Base-by-base conservation (phyloP, 2,329 filamentous ascomycete species). In the Pyricularia sp. region DNA sequence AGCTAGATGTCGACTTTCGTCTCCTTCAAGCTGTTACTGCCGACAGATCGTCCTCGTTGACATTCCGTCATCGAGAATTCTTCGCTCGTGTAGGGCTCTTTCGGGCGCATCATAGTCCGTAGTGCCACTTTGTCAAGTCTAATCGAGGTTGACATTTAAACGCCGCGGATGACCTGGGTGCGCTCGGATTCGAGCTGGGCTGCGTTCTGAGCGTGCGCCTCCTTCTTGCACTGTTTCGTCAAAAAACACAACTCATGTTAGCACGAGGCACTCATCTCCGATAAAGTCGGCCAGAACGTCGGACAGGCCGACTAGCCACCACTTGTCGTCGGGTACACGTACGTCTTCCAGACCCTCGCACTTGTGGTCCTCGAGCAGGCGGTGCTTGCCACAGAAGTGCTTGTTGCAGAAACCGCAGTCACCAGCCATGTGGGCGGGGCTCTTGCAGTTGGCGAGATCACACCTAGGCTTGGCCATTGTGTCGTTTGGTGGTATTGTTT, bases 321-420 rank as follows among this genome's bases (percentile, higher is more conserved):
- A 75, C 58, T 70, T 70, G 58, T 66, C 69, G 68, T 66, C 71
- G 70, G 69, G 72, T 78, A 71, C 73, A 83, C 88, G 83, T 83
- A 90, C 88, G 81, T 97, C 92, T 84, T 98, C 95, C 69, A 99
- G 84, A 59, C 93, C 93, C 72, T 87, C 88, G 83, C 95, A 99
- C 82, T 92, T 92, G 82, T 99, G 95, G 74, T 94, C 92, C 81
- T 99, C 95, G 72, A 98, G 81, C 81, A 98, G 86, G 69, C 95
- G 87, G 81, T 99, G 95, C 83, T 93, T 97, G 75, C 92, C 92
- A 81, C 95, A 99, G 84, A 92, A 98, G 78, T 96, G 92, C 64
- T 94, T 93, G 69, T 90, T 85, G 83, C 95, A 99, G 84, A 98
- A 98, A 71, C 89, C 90, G 81, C 95, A 99, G 83, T 98, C 94